A percentile compares a stretch with the other conserved stretches of the same genome.
Evolutionary conservation across 2,329 filamentous ascomycete species (phyloP).

Genomic region (Pyrenochaeta sp.): DNA sequence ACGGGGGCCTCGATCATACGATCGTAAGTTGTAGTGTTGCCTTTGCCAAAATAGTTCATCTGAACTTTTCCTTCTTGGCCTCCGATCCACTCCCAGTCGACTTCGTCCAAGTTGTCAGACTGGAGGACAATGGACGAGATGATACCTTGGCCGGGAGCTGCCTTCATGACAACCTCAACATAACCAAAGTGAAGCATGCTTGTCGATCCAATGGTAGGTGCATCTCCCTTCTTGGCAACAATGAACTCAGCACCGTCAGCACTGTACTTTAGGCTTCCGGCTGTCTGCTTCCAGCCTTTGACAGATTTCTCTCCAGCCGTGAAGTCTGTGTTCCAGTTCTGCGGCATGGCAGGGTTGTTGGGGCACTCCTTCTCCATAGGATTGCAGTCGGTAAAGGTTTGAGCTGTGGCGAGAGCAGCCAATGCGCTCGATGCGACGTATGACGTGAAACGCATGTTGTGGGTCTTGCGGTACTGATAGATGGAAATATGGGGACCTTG

Average conservation of each 20-base stretch:
- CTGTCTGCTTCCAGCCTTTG: conserved; percentile 50
- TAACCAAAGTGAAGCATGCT: conserved; percentile 90
- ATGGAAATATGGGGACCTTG: background rate
- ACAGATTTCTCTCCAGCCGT: conserved; percentile 49
- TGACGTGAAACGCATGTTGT: conserved; percentile 43
- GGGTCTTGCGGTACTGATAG: conserved; percentile 8
- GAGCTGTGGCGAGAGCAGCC: conserved; percentile 47
- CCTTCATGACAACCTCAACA: conserved; percentile 80
- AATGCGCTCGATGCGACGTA: conserved; percentile 41
- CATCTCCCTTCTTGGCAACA: conserved; percentile 58
- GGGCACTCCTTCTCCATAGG: conserved; percentile 55
- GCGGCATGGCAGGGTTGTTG: conserved; percentile 54
- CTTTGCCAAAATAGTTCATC: conserved; percentile 82
- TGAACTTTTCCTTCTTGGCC: conserved; percentile 69
- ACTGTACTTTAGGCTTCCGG: conserved; percentile 54
- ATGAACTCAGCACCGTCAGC: conserved; percentile 60
- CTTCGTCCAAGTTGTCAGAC: conserved; percentile 84
- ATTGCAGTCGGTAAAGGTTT: conserved; percentile 58
- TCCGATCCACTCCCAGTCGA: conserved; percentile 86
- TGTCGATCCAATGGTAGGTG: conserved; percentile 74
- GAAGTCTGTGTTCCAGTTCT: conserved; percentile 54
- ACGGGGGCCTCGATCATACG: conserved; percentile 72
- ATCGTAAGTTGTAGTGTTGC: conserved; percentile 74
- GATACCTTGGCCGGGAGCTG: conserved; percentile 76
- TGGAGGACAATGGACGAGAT: conserved; percentile 84